Base-by-base conservation (phyloP, 2,329 filamentous ascomycete species). In the Cytospora paraplurivora region DNA sequence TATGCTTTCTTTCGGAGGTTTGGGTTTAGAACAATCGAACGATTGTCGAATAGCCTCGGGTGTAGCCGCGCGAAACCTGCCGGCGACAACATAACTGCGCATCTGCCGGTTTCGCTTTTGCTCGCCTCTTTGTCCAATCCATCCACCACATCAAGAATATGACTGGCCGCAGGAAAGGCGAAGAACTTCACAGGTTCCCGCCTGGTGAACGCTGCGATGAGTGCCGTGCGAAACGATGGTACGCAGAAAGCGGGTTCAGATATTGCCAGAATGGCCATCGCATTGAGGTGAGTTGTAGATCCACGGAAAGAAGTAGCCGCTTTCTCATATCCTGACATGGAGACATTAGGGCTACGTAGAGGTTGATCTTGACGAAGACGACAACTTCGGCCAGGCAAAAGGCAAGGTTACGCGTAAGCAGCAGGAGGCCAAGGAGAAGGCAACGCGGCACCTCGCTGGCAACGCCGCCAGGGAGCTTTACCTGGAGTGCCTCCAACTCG, bases 251-350 rank as follows among this genome's bases (percentile, higher is more conserved):
- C 75, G 91, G 92, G 4, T 84, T 88, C 63, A 86, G 88, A 67
- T 96, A 91, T 74, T 96, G 92, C 75, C 82, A 88, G 67, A 88
- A 91, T 68, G 92, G 92, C 37, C 92, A 96, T 78, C 86, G 88
- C 69, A 88, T 93, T 69, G 87, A 92, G 77, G 90, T 91, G 77
- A 66, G 75, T 65, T 12, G 32, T 38, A 15, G 19, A 13, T 49
- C 33, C n/a, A 19, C 34, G 34, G 37, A 32, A 41, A 19, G 10
- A 32, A 21, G 5, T 6, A 10, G 32, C 5, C 21, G 11, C 19
- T 38, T 27, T n/a, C 17, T 47, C 32, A 27, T 41, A 2, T 47
- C 15, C 63, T 65, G 15, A 70, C 21, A 21, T 41, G 21, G 13
- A 4, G 6, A 12, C 3, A 8, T 32, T 51, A 83, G 78, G 83